A percentile compares a stretch with the other conserved stretches of the same genome.
Conservation (phyloP, 495 filamentous ascomycete genomes). For the Penicillium dipodomyicola region DNA sequence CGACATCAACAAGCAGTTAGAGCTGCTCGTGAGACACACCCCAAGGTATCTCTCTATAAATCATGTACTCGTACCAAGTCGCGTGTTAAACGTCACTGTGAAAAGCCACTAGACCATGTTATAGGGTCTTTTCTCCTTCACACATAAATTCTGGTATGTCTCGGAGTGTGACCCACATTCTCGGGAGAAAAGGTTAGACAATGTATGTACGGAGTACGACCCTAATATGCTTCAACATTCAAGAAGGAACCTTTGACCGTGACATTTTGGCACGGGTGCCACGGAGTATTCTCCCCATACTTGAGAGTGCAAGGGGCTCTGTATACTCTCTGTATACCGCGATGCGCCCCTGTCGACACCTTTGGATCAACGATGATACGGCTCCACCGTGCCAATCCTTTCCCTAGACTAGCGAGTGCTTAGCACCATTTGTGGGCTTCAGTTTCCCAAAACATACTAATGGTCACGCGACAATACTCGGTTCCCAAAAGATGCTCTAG, state of each 20-base stretch:
- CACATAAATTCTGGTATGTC: not conserved
- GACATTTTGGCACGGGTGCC: not conserved
- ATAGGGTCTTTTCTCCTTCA: not conserved
- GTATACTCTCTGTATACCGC: not conserved
- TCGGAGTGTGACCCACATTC: too few relatives aligned
- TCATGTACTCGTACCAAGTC: too few relatives aligned
- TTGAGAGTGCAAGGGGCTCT: not conserved
- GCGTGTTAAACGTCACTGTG: not conserved
- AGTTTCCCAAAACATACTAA: not conserved
- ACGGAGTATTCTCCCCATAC: not conserved
- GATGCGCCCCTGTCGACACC: conserved; percentile 1
- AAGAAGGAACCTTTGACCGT: not conserved
- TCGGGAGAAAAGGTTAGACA: too few relatives aligned
- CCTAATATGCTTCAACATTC: not conserved
- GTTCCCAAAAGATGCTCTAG: not conserved
- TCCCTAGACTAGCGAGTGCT: not conserved
- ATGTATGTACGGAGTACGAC: too few relatives aligned
- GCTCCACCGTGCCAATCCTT: too few relatives aligned
- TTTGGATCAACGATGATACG: not conserved
- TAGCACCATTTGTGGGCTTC: not conserved
- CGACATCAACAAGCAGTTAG: too few relatives aligned
- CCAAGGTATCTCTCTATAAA: too few relatives aligned
- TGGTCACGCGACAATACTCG: not conserved
- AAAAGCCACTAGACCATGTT: not conserved
- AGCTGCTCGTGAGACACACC: too few relatives aligned